Base-by-base conservation (phyloP, 192 early-diverging fungal species). In the Coemansia sp. region DNA sequence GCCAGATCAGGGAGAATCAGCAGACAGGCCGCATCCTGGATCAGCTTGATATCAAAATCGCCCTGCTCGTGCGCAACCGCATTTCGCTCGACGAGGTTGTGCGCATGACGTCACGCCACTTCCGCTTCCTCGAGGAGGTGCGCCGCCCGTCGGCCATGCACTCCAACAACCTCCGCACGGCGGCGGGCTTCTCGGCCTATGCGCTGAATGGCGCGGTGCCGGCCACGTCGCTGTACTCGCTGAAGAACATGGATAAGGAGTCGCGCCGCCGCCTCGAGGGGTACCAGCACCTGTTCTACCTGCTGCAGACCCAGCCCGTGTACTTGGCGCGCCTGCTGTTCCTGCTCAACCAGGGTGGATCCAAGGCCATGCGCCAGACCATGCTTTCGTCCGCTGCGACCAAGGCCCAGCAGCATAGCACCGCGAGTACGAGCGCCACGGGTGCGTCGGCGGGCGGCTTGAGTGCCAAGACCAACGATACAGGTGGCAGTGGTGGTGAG, bases 31-130 rank as follows among this genome's bases (percentile, higher is more conserved):
- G 79, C 4, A 87, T 94, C 29, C 73, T 99, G 10, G 94, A 89
- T 70, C 91, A 95, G 42, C 84, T 99, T 1, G 98, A 99, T 67
- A 88, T 95, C 65, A 98, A 99, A 76, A 98, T 99, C 73, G 93
- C 96, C 6, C 85, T 99, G 31, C 86, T 99, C 17, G 90, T 99
- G 45, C 93, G 93, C 70, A 99, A 99, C 82, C 88, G 92, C 39
- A 97, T 98, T 59, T 88, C 95, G 17, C 84, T 99, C 44, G 96
- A 99, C 53, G 98, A 99, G 79, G 94, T 98, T 3, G 80, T 95
- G 65, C 71, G 72, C 64, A 74, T 74, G 74, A 74, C 78, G 7
- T 87, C 81, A n/a, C 74, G 83, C 24, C 78, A 84, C 61, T 76
- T 81, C 44, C 68, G 78, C 9, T 81, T 84, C 59, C 74, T 84